Conservation (phyloP, 106 monocot genomes). For the Dioscorea dumetorum region DNA sequence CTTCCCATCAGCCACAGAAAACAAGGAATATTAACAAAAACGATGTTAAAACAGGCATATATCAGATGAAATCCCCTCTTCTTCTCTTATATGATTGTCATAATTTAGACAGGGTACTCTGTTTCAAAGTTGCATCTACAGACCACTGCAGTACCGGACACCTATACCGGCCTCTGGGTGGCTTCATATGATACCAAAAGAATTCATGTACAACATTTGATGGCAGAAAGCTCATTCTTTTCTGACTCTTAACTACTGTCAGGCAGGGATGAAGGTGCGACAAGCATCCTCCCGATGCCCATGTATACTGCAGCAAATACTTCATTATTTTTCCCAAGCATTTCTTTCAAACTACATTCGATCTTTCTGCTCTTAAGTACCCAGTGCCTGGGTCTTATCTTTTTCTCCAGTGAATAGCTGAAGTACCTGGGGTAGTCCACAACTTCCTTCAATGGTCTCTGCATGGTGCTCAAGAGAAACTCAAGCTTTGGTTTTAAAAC, state of each 20-base stretch:
- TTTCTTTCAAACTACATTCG: slow-evolving; percentile 70
- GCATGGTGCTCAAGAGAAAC: slow-evolving; percentile 65
- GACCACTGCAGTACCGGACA: background rate
- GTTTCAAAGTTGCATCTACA: background rate
- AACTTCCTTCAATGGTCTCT: slow-evolving; percentile 64
- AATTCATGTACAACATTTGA: background rate
- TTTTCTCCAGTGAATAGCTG: slow-evolving; percentile 90
- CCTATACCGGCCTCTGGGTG: no score
- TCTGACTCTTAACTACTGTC: slow-evolving; percentile 1
- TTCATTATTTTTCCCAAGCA: slow-evolving; percentile 77
- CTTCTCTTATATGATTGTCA: background rate
- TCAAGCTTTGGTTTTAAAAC: slow-evolving; percentile 87
- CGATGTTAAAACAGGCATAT: no score
- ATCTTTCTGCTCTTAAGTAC: slow-evolving; percentile 59
- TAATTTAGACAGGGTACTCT: background rate
- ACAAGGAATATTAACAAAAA: no score
- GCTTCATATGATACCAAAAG: no score
- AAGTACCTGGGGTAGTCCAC: slow-evolving; percentile 96
- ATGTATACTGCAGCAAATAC: slow-evolving; percentile 73
- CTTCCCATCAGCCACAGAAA: no score
- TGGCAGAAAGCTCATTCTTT: background rate
- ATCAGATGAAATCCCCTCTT: background rate
- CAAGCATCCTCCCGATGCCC: slow-evolving; percentile 54
- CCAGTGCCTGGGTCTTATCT: slow-evolving; percentile 67
- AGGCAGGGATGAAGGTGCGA: slow-evolving; percentile 26